Percentiles rank a stretch among this genome's conserved stretches.
phyloP scores from a whole-genome alignment of 768 basidiomycete species.

The Lactarius akahatsu region DNA sequence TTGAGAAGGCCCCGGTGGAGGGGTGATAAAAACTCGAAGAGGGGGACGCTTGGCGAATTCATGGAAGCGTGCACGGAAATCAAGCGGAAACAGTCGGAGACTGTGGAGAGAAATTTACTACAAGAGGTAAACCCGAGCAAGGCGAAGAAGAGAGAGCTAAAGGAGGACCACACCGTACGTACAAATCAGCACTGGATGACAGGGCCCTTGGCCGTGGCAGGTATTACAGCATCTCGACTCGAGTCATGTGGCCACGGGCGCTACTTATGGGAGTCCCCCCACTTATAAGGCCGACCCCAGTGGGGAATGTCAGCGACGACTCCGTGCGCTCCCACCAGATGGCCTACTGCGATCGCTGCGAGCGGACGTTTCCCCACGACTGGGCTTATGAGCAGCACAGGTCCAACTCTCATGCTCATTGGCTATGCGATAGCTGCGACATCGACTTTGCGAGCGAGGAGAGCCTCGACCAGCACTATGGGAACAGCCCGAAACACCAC shows the following conservation, averaged over 20 bases:
- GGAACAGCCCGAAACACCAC: constrained; percentile 5
- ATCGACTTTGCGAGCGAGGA: constrained; percentile 9
- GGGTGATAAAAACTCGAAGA: too few relatives aligned
- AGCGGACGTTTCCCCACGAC: constrained; percentile 1
- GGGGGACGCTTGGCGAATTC: too few relatives aligned
- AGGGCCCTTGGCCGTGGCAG: too few relatives aligned
- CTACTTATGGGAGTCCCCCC: not conserved
- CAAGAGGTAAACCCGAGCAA: too few relatives aligned
- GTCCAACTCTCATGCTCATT: not conserved
- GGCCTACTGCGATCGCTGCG: constrained; percentile 16
- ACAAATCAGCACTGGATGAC: too few relatives aligned
- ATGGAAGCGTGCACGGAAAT: too few relatives aligned
- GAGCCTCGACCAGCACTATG: constrained; percentile 5
- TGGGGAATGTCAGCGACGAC: not conserved
- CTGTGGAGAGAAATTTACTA: too few relatives aligned
- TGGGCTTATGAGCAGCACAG: not conserved
- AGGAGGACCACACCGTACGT: constrained; percentile 31
- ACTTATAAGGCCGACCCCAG: not conserved
- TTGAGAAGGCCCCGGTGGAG: too few relatives aligned
- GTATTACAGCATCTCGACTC: too few relatives aligned
- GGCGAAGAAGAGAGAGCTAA: too few relatives aligned
- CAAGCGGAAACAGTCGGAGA: too few relatives aligned
- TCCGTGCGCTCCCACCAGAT: constrained; percentile 5
- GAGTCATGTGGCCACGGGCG: not conserved
- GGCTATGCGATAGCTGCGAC: constrained; percentile 9